phyloP scores from a whole-genome alignment of 2,329 filamentous ascomycete genomes.

The Fonsecaea erecta region DNA sequence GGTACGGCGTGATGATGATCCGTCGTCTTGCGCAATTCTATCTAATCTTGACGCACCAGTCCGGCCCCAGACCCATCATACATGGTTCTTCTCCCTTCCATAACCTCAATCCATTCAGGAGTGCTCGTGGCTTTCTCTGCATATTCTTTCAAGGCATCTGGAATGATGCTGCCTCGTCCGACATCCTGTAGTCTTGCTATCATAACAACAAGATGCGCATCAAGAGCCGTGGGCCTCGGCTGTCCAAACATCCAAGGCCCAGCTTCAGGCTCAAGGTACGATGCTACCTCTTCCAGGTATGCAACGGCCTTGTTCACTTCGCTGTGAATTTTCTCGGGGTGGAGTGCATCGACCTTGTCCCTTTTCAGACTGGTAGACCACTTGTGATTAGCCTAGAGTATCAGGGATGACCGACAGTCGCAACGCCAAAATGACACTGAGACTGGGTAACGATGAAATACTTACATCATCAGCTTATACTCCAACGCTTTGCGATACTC shows the following conservation, averaged over 20 bases:
- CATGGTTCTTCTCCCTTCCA: constrained; percentile 16
- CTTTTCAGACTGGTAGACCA: not conserved
- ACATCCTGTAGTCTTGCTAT: constrained; percentile 16
- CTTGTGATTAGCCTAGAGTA: too few relatives aligned
- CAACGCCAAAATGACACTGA: too few relatives aligned
- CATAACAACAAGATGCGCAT: constrained; percentile 13
- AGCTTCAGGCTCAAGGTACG: constrained; percentile 3
- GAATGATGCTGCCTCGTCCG: constrained; percentile 9
- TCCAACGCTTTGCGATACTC: constrained; percentile 17
- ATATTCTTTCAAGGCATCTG: constrained; percentile 10
- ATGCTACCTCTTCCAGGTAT: constrained; percentile 3
- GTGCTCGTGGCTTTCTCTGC: constrained; percentile 6
- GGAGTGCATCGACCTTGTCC: constrained; percentile 6
- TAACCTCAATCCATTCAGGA: constrained; percentile 11
- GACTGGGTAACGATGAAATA: not conserved
- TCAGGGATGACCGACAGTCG: too few relatives aligned
- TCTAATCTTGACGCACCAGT: too few relatives aligned
- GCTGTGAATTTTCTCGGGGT: not conserved
- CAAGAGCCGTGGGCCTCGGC: constrained; percentile 13
- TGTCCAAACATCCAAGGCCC: constrained; percentile 10
- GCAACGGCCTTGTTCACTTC: not conserved
- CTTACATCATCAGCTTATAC: constrained; percentile 19
- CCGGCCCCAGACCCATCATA: not conserved
- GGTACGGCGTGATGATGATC: too few relatives aligned
- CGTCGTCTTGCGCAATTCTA: too few relatives aligned